Evolutionary conservation across 179 eudicot species (phyloP).

Genomic region (Dionaea muscipula): DNA sequence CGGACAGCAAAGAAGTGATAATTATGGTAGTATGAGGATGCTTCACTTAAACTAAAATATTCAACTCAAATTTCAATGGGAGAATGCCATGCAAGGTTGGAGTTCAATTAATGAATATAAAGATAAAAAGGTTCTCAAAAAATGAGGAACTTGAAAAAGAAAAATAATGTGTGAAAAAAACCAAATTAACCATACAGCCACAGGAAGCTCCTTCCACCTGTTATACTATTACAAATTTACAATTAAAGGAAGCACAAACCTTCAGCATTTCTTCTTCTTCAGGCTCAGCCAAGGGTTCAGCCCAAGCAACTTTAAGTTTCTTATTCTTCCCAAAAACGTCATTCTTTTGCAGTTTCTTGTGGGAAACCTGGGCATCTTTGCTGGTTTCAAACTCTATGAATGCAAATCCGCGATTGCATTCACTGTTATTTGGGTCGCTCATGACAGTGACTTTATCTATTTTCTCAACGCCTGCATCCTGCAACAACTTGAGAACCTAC

Average conservation of each 20-base stretch:
- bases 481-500: conserved; percentile 38
- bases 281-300: conserved; percentile 47
- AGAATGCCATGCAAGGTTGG: too few relatives aligned
- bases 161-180: background rate
- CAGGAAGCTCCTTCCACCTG: background rate
- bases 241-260: conserved; percentile 21
- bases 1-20: too few relatives aligned
- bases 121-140: too few relatives aligned
- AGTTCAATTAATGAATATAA: too few relatives aligned
- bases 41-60: too few relatives aligned
- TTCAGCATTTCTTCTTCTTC: conserved; percentile 47
- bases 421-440: conserved; percentile 39
- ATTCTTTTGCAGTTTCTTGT: conserved; percentile 44
- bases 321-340: conserved; percentile 27
- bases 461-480: conserved; percentile 37
- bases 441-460: conserved; percentile 45
- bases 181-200: background rate
- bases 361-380: conserved; percentile 48
- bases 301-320: conserved; percentile 53
- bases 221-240: background rate
- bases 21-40: too few relatives aligned
- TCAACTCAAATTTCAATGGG: too few relatives aligned
- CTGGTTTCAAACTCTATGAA: conserved; percentile 54
- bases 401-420: conserved; percentile 61
- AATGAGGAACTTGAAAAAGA: background rate